phyloP scores from a whole-genome alignment of 1,284 basidiomycete genomes.

The Heterobasidion irregulare region DNA sequence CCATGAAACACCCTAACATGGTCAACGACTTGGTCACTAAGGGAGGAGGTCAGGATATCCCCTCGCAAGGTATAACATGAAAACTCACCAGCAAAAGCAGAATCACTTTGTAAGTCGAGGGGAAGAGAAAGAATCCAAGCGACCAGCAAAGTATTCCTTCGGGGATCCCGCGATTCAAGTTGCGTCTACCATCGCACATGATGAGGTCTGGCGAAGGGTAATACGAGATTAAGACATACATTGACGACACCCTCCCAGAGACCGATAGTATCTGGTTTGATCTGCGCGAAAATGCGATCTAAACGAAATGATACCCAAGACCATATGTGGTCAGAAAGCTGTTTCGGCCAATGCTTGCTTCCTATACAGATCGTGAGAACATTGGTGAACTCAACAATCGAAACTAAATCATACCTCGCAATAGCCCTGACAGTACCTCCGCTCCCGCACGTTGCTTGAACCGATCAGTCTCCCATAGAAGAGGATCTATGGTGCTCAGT shows the following conservation, averaged over 20 bases:
- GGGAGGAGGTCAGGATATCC: constrained; percentile 2
- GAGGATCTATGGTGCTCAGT: constrained; percentile 46
- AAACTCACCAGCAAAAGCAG: constrained; percentile 62
- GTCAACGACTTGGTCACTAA: constrained; percentile 65
- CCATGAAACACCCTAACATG: constrained; percentile 51
- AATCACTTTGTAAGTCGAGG: constrained; percentile 76
- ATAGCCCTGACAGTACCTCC: constrained; percentile 75
- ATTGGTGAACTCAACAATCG: constrained; percentile 1
- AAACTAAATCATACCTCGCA: constrained; percentile 39
- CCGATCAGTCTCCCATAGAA: constrained; percentile 68
- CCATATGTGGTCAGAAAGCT: constrained; percentile 62
- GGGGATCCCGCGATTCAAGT: constrained; percentile 76
- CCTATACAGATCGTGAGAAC: constrained; percentile 34
- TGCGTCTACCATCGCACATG: constrained; percentile 35
- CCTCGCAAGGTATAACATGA: constrained; percentile 1
- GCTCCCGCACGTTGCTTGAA: constrained; percentile 90
- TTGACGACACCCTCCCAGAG: constrained; percentile 68
- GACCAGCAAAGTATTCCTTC: constrained; percentile 71
- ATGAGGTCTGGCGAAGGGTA: neutral
- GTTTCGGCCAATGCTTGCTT: constrained; percentile 84
- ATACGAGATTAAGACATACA: constrained; percentile 25
- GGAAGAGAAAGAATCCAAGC: constrained; percentile 75
- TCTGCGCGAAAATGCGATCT: constrained; percentile 65
- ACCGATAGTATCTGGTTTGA: constrained; percentile 77
- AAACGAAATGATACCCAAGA: constrained; percentile 72